These are phyloP conservation scores for Chlamydomonas sp. DNA, from an alignment of 139 green algal genomes.

Conservation along the genomic window DNA sequence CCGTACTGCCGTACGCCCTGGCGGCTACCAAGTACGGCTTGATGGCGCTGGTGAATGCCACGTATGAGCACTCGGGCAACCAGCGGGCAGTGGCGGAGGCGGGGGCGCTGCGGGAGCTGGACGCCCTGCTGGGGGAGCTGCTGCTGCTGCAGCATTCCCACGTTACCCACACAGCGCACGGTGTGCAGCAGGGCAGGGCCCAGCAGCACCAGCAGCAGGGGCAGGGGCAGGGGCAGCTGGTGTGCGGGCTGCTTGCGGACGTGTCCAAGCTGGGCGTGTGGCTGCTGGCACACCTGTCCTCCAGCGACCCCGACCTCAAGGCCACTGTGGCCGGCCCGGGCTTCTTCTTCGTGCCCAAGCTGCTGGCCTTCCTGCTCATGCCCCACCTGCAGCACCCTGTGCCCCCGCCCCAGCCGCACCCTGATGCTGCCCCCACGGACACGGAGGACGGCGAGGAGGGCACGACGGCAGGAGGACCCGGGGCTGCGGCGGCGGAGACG, in stretches of 20 bases:
- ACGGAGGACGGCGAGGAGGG: neutral
- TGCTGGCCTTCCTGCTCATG: neutral
- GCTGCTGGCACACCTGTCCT: conserved; percentile 23
- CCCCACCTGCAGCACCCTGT: neutral
- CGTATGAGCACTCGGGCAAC: neutral
- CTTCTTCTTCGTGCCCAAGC: conserved; percentile 16
- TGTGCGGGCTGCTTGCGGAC: neutral
- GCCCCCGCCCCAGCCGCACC: neutral
- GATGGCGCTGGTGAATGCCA: conserved; percentile 35
- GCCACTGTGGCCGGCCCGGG: neutral
- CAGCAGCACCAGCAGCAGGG: neutral
- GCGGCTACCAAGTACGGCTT: conserved; percentile 2
- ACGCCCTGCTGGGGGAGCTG: neutral
- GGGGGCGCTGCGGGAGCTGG: conserved; percentile 10
- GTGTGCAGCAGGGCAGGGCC: neutral
- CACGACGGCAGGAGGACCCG: too few relatives aligned
- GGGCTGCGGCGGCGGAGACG: neutral
- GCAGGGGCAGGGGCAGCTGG: neutral
- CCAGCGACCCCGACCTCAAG: conserved; percentile 25
- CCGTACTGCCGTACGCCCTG: conserved; percentile 2
- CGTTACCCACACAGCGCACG: too few relatives aligned
- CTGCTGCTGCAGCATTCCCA: neutral
- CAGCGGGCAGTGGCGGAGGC: neutral
- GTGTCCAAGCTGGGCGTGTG: conserved; percentile 17
- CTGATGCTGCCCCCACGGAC: neutral